These are phyloP conservation scores for Ambrosia artemisiifolia DNA, from an alignment of 129 eudicot genomes.

Conservation along the genomic window DNA sequence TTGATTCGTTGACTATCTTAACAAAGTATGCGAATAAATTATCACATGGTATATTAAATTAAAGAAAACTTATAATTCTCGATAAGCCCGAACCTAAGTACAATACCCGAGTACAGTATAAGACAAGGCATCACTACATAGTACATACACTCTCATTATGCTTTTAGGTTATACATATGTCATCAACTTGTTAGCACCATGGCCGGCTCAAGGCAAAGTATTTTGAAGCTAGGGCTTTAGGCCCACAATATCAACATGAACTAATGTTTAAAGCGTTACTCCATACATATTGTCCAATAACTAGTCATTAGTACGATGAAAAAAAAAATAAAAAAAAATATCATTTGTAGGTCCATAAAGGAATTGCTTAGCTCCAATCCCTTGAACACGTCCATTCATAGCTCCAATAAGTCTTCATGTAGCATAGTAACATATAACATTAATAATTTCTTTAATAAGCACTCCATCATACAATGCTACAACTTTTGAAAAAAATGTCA, in stretches of 20 bases:
- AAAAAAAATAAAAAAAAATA: too few species aligned
- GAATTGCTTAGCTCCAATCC: background rate
- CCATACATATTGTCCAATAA: background rate
- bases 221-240: too few species aligned
- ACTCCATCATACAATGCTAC: background rate
- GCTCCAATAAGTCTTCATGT: background rate
- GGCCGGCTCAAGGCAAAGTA: too few species aligned
- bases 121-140: background rate
- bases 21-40: background rate
- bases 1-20: background rate
- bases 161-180: background rate
- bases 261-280: background rate
- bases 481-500: background rate
- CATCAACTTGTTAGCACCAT: too few species aligned
- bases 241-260: background rate
- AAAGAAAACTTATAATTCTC: background rate
- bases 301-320: background rate
- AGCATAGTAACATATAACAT: slow-evolving; percentile 9
- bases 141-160: background rate
- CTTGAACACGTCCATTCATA: background rate
- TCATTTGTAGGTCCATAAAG: background rate
- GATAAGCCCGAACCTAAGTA: background rate
- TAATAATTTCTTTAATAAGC: background rate
- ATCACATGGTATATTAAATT: background rate
- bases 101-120: background rate